Evolutionary conservation across 2,329 filamentous ascomycete species (phyloP).

Genomic region (Alternaria longipes): DNA sequence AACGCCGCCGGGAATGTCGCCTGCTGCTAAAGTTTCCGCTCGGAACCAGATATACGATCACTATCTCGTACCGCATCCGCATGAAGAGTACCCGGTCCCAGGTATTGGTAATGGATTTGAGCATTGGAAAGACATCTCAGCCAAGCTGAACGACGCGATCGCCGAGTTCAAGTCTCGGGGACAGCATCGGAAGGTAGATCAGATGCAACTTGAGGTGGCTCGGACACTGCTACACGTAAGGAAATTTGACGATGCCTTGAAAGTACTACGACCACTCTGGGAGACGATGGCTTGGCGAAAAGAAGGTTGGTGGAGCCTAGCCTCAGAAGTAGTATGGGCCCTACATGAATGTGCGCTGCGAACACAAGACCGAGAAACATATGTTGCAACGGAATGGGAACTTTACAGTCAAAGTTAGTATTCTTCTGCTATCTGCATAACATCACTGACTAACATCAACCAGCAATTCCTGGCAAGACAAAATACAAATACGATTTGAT

Average conservation of each 20-base stretch:
- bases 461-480: conserved; percentile 45
- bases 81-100: conserved; percentile 61
- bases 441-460: conserved; percentile 18
- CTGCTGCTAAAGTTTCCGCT: conserved; percentile 63
- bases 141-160: conserved; percentile 58
- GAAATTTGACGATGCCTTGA: conserved; percentile 61
- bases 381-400: conserved; percentile 67
- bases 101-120: conserved; percentile 57
- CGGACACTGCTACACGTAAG: conserved; percentile 62
- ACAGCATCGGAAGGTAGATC: conserved; percentile 65
- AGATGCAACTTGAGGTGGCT: conserved; percentile 64
- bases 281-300: conserved; percentile 65
- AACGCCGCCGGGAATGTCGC: conserved; percentile 62
- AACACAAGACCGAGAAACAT: conserved; percentile 57
- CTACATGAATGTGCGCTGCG: conserved; percentile 63
- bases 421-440: neutral
- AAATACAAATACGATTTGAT: conserved; percentile 58
- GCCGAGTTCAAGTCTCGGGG: conserved; percentile 61
- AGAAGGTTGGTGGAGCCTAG: conserved; percentile 67
- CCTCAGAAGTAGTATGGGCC: conserved; percentile 62
- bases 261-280: conserved; percentile 64
- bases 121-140: conserved; percentile 61
- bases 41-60: conserved; percentile 66
- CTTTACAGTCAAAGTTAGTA: conserved; percentile 52
- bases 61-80: conserved; percentile 68